Evolutionary conservation across 1,139 yeast species (phyloP), one percentile per base, ranked within the genome.

Genomic region (Nadsonia starkeyi-henricii): DNA sequence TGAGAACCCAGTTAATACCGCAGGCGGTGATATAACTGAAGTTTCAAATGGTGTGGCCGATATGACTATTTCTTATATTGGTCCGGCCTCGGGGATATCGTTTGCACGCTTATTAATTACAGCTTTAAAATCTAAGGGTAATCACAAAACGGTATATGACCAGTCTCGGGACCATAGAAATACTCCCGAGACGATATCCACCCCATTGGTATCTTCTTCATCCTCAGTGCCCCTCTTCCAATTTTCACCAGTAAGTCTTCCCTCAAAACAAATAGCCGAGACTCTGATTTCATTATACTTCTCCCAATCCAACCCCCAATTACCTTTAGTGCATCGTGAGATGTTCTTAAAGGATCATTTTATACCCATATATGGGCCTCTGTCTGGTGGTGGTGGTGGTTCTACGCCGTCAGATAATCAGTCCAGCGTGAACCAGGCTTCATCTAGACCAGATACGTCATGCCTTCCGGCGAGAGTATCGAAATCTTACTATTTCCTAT

Each of bases 271-370:
- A 20, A 75, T 79, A 19, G 95, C 96, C 0, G 78, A 82, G 56
- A 72, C 72, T 48, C 73, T 84, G 48, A 59, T 86, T n/a, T 73
- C 76, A 46, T 70, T 78, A 2, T 86, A 74, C 62, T 88, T 88
- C 59, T 77, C 85, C 20, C 91, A 83, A 57, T 77, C 91, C 18
- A 86, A 86, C 60, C 70, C 94, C 2, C 95, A 85, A 62, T 60
- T 84, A 41, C 96, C 96, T 0, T 72, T 86, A 3, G 64, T 88
- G 47, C 96, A 88, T 60, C 73, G 95, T 41, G 95, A 85, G 57
- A 77, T 75, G 54, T 86, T 86, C 58, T 62, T 88, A 44, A 67
- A 68, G 47, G 69, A 71, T 44, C 79, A 78, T 59, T 88, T 83
- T 59, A 75, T 77, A 52, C 96, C 95, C 0, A 71, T 86, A 1